Evolutionary conservation across 345 rosid species (phyloP).

Genomic region (Luvunga scandens): DNA sequence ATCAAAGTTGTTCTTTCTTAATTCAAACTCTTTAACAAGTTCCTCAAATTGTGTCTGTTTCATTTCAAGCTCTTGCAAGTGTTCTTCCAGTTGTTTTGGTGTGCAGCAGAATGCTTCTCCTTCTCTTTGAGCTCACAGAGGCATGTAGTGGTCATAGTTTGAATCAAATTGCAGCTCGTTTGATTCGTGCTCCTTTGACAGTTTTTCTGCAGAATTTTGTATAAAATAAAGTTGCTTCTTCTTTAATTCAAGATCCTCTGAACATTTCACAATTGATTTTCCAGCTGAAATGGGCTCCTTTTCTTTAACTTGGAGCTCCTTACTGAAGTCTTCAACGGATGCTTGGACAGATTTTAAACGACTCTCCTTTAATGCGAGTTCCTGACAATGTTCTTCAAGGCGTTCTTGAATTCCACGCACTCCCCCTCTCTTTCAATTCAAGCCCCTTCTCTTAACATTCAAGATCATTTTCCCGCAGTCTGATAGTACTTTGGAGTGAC

Average conservation of each 20-base stretch:
- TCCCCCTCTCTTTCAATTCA: slow-evolving; percentile 15
- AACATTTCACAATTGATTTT: slow-evolving; percentile 17
- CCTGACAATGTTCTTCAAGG: not conserved
- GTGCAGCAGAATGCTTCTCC: slow-evolving; percentile 19
- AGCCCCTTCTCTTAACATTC: not conserved
- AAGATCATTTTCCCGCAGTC: no score
- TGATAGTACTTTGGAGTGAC: no score
- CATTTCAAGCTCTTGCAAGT: not conserved
- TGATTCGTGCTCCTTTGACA: slow-evolving; percentile 17
- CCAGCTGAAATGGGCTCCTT: slow-evolving; percentile 19
- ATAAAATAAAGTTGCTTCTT: slow-evolving; percentile 18
- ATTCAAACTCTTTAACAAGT: slow-evolving; percentile 23
- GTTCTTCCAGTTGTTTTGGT: slow-evolving; percentile 8
- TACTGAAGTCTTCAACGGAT: not conserved
- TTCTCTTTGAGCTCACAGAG: slow-evolving; percentile 18
- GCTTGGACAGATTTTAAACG: not conserved
- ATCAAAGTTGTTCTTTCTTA: not conserved
- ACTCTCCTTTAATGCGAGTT: not conserved
- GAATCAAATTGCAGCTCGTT: slow-evolving; percentile 15
- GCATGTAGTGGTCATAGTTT: slow-evolving; percentile 9
- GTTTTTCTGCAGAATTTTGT: not conserved
- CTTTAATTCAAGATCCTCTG: slow-evolving; percentile 17
- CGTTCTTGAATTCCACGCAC: not conserved
- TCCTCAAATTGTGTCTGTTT: slow-evolving; percentile 8
- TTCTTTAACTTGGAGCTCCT: slow-evolving; percentile 16